Evolutionary conservation across 23 red algal species (phyloP).

Genomic region (Agarophyton chilense): DNA sequence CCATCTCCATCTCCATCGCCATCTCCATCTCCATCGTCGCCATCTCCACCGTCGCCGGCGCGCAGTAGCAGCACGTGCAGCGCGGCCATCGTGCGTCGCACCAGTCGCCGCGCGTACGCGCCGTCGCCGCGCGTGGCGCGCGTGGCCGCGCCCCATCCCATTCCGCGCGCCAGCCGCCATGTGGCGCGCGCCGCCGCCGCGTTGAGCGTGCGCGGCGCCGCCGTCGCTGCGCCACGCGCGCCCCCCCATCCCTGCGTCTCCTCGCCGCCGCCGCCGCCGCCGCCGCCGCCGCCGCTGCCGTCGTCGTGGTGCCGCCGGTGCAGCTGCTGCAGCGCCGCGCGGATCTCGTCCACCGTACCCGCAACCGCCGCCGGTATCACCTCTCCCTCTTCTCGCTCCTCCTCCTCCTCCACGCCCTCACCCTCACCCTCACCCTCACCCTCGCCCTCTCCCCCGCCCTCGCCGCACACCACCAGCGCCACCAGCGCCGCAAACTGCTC

Average conservation of each 20-base stretch:
- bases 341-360: slow-evolving; percentile 35
- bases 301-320: slow-evolving; percentile 37
- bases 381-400: background rate
- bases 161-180: background rate
- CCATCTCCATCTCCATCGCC: too few species aligned
- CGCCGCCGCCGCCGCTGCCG: background rate
- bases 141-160: background rate
- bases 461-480: slow-evolving; percentile 32
- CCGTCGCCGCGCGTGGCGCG: background rate
- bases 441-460: background rate
- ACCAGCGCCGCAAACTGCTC: slow-evolving; percentile 52
- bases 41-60: too few species aligned
- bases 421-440: background rate
- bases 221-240: background rate
- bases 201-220: slow-evolving; percentile 1
- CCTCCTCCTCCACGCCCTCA: background rate
- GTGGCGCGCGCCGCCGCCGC: background rate
- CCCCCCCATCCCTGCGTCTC: too few species aligned
- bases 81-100: background rate
- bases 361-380: background rate
- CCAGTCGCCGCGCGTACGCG: background rate
- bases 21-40: too few species aligned
- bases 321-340: slow-evolving; percentile 31
- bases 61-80: background rate
- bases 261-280: background rate